A percentile compares a stretch with the other conserved stretches of the same genome.
phyloP scores from a whole-genome alignment of 257 asterid genomes.

The Nicotiana sylvestris region DNA sequence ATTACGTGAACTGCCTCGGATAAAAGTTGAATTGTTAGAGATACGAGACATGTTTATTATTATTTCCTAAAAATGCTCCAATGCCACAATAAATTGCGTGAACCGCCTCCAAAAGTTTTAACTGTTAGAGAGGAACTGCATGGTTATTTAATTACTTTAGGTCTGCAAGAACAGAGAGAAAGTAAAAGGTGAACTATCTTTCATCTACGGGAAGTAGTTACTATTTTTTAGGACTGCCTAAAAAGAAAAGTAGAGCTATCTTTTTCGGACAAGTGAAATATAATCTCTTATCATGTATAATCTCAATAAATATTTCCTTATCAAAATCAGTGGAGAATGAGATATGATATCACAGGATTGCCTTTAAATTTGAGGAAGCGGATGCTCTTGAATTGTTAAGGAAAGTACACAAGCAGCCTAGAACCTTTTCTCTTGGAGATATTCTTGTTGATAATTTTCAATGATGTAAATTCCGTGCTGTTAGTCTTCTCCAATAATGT shows the following conservation, averaged over 20 bases:
- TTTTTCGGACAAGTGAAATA: background rate
- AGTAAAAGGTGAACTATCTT: background rate
- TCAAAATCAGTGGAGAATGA: background rate
- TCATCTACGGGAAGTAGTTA: background rate
- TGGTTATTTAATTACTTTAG: background rate
- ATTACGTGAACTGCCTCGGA: background rate
- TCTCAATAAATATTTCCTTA: background rate
- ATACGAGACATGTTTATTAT: too few species aligned
- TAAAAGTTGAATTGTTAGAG: background rate
- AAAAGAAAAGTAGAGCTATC: background rate
- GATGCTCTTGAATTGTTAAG: background rate
- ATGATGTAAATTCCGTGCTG: background rate
- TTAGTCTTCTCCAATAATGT: background rate
- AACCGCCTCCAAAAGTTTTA: background rate
- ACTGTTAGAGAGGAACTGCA: background rate
- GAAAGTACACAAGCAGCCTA: background rate
- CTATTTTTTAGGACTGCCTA: background rate
- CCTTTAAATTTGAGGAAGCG: background rate
- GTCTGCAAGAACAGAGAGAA: background rate
- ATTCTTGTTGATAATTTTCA: background rate
- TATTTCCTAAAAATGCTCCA: background rate
- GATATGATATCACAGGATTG: background rate
- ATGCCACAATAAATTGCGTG: background rate
- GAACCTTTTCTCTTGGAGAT: conserved; percentile 3
- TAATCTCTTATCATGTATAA: background rate